These are phyloP conservation scores for Komagataella phaffii DNA, from an alignment of 805 yeast genomes.

Conservation along the genomic window DNA sequence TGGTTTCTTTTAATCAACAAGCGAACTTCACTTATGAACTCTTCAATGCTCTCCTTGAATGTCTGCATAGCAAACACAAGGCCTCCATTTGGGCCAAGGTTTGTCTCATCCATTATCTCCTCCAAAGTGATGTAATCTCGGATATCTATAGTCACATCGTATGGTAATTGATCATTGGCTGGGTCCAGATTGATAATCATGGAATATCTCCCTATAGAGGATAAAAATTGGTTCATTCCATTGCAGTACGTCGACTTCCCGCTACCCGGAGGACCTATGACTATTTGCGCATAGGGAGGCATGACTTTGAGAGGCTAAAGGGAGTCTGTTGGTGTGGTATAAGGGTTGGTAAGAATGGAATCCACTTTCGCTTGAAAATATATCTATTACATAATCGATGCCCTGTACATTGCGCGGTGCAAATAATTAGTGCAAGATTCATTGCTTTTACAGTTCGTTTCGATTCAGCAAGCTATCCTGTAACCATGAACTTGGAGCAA, in stretches of 20 bases:
- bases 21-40: slow-evolving; percentile 42
- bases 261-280: slow-evolving; percentile 96
- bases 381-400: neutral
- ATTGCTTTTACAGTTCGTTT: neutral
- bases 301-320: slow-evolving; percentile 10
- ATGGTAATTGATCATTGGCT: slow-evolving; percentile 42
- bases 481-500: neutral
- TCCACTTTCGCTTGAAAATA: neutral
- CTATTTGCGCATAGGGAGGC: slow-evolving; percentile 74
- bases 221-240: slow-evolving; percentile 85
- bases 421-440: neutral
- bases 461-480: neutral
- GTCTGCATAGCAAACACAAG: slow-evolving; percentile 75
- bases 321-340: neutral
- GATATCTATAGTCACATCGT: slow-evolving; percentile 41
- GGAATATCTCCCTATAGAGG: slow-evolving; percentile 86
- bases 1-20: slow-evolving; percentile 29
- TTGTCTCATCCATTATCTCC: slow-evolving; percentile 43
- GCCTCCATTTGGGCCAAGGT: slow-evolving; percentile 70
- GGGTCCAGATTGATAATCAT: slow-evolving; percentile 87
- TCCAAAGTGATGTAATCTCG: slow-evolving; percentile 43
- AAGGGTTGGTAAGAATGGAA: neutral
- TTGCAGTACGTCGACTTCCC: slow-evolving; percentile 93
- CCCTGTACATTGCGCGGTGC: neutral
- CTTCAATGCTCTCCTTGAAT: slow-evolving; percentile 42